Conservation (phyloP, 352 stramenopile species). For the Pythium diclinum region DNA sequence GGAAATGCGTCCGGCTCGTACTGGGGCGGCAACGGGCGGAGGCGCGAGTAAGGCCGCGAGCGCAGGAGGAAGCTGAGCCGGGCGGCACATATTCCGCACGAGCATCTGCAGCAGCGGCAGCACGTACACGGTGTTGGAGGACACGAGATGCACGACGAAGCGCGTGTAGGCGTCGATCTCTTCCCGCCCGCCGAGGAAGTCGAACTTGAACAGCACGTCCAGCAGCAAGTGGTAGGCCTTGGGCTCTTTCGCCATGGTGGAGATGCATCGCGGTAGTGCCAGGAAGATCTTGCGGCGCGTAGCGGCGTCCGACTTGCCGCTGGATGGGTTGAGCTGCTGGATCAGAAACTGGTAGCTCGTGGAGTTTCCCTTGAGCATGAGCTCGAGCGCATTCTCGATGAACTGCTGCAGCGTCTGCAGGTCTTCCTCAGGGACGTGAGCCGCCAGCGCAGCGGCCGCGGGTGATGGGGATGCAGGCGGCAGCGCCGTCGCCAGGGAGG, state of each 20-base stretch:
- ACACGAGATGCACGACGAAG: slow-evolving; percentile 79
- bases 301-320: slow-evolving; percentile 33
- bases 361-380: slow-evolving; percentile 80
- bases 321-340: slow-evolving; percentile 48
- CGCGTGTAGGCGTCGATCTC: slow-evolving; percentile 69
- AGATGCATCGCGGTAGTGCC: slow-evolving; percentile 73
- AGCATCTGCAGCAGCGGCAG: slow-evolving; percentile 82
- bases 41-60: slow-evolving; percentile 25
- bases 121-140: slow-evolving; percentile 81
- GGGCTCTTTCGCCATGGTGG: slow-evolving; percentile 63
- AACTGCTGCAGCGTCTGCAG: slow-evolving; percentile 74
- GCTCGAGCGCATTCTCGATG: slow-evolving; percentile 80
- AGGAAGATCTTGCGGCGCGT: slow-evolving; percentile 72
- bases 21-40: neutral
- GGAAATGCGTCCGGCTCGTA: slow-evolving; percentile 28
- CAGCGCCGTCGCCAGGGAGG: neutral
- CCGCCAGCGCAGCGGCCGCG: slow-evolving; percentile 1
- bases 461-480: neutral
- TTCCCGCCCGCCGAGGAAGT: slow-evolving; percentile 48
- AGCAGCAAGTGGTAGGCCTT: slow-evolving; percentile 67
- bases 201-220: slow-evolving; percentile 82
- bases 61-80: slow-evolving; percentile 41
- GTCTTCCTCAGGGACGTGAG: slow-evolving; percentile 42
- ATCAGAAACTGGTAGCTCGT: slow-evolving; percentile 79
- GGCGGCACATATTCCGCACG: slow-evolving; percentile 63